Evolutionary conservation across 257 asterid species (phyloP), one percentile per base, ranked within the genome.

Genomic region (Solanum chaucha): DNA sequence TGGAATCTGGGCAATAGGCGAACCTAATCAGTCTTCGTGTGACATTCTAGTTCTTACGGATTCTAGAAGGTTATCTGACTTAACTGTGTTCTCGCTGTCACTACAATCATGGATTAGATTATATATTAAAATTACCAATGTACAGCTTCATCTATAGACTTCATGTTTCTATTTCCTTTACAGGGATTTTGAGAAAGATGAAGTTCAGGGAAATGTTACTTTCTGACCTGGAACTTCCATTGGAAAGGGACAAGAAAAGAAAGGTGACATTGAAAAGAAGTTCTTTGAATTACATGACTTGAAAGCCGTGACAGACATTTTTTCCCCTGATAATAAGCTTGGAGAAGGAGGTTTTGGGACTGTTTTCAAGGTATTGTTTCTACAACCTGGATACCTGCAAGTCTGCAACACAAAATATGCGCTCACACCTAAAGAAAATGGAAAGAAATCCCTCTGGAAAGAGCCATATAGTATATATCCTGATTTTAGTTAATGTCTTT

Each of bases 321-420:
- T 90, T 84, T 90, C 87, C 40, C 34, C 8, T n/a, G 41, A 48
- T 32, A 87, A 86, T 58, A 89, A 86, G 87, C 87, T 90, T 4
- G 92, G 92, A 67, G 92, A 87, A 86, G 90, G 92, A 35, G 92
- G 91, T 55, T 90, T 90, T 87, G 92, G 91, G 41, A 87, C 87
- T 64, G 91, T 88, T 87, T 90, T 87, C 64, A 88, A 90, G 90
- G 91, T 90, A 82, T 35, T 84, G 24, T 12, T 40, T 12, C 22
- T 38, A 12, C 82, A n/a, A 38, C 58, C 10, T 74, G 58, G n/a
- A 22, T 12, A 74, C 9, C 58, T 74, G 20, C 82, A 74, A 48
- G 59, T 15, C 8, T 51, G 61, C 61, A 51, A 73, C 81, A 73
- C 17, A 20, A 35, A 73, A 38, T 19, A 73, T 20, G 30, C 10